Evolutionary conservation across 345 rosid genomes (phyloP).

Genomic region (Carallia pectinifolia): DNA sequence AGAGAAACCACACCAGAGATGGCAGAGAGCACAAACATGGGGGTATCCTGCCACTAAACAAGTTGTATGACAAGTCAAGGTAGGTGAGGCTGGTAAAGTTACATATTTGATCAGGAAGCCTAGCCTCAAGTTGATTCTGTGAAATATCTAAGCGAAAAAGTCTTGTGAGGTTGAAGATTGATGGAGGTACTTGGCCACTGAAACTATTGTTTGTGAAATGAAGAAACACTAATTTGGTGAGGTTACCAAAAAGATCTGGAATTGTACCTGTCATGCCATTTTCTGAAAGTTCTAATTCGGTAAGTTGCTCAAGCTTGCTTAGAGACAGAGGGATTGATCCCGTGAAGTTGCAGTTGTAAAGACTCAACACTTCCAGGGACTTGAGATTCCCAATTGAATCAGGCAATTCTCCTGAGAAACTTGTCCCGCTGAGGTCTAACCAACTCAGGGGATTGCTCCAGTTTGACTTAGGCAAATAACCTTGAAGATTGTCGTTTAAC

Average conservation of each 20-base stretch:
- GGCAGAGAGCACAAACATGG: slow-evolving; percentile 25
- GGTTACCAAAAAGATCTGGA: neutral
- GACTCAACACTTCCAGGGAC: slow-evolving; percentile 1
- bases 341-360: neutral
- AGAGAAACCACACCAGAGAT: slow-evolving; percentile 7
- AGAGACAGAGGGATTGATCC: slow-evolving; percentile 30
- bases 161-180: slow-evolving; percentile 6
- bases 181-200: neutral
- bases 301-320: slow-evolving; percentile 26
- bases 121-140: slow-evolving; percentile 10
- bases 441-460: slow-evolving; percentile 7
- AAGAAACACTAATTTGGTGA: neutral
- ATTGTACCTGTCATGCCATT: slow-evolving; percentile 7
- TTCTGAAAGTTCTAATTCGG: neutral
- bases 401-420: slow-evolving; percentile 21
- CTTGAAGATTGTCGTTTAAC: neutral
- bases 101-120: slow-evolving; percentile 1
- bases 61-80: slow-evolving; percentile 5
- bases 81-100: neutral
- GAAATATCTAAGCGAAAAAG: slow-evolving; percentile 8
- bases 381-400: slow-evolving; percentile 19
- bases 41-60: slow-evolving; percentile 20
- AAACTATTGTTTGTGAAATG: neutral
- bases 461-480: slow-evolving; percentile 13
- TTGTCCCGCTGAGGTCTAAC: neutral